Conservation (phyloP, 2,329 filamentous ascomycete species). For the Drechslerella coelobrocha region DNA sequence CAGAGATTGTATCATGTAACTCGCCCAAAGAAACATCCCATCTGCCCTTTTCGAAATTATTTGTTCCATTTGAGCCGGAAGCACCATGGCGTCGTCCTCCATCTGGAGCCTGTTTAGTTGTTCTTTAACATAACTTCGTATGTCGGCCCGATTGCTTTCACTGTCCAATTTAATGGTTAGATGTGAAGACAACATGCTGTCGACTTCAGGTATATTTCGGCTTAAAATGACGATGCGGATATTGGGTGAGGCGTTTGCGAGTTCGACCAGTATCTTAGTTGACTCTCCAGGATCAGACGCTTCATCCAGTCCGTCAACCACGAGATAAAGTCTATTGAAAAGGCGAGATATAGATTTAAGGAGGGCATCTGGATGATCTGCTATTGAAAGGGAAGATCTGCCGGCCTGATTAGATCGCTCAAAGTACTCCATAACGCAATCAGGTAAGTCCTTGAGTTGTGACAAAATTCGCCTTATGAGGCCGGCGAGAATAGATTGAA, state of each 20-base stretch:
- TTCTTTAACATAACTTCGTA: slow-evolving; percentile 16
- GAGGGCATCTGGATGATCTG: slow-evolving; percentile 16
- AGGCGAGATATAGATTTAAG: slow-evolving; percentile 5
- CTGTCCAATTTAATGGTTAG: slow-evolving; percentile 25
- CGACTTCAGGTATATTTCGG: slow-evolving; percentile 22
- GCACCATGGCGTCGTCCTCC: slow-evolving; percentile 2
- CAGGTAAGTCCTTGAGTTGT: slow-evolving; percentile 4
- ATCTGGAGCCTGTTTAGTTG: slow-evolving; percentile 7
- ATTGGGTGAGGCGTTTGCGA: slow-evolving; percentile 12
- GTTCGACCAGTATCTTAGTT: not conserved
- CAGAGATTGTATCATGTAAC: slow-evolving; percentile 24
- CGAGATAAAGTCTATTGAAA: slow-evolving; percentile 25
- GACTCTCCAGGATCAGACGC: slow-evolving; percentile 7
- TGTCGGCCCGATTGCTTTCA: slow-evolving; percentile 16
- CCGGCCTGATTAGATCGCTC: slow-evolving; percentile 8
- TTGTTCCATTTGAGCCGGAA: slow-evolving; percentile 11
- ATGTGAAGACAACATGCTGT: slow-evolving; percentile 1
- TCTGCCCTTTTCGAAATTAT: slow-evolving; percentile 19
- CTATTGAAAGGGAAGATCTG: slow-evolving; percentile 1
- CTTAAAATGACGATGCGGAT: slow-evolving; percentile 15
- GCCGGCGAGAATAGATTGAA: slow-evolving; percentile 11
- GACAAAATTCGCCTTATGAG: slow-evolving; percentile 26
- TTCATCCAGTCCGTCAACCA: slow-evolving; percentile 42
- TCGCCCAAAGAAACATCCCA: slow-evolving; percentile 37
- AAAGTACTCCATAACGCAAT: slow-evolving; percentile 21